Conservation (phyloP, 805 yeast species). For the Debaryomyces castellii region DNA sequence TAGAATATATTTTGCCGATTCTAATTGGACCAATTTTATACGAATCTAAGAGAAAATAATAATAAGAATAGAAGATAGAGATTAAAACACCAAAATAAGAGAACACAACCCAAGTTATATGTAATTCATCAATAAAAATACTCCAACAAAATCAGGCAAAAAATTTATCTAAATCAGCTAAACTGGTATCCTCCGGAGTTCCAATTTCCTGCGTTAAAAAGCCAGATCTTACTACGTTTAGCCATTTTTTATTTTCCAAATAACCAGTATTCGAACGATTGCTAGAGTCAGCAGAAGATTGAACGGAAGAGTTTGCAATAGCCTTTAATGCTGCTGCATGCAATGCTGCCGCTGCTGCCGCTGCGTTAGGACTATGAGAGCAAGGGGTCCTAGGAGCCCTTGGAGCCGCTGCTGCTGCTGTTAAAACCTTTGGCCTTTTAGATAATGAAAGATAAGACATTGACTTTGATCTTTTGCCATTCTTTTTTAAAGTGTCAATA, state of each 20-base stretch:
- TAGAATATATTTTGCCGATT: not conserved
- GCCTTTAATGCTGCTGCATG: conserved; percentile 65
- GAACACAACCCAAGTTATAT: conserved; percentile 1
- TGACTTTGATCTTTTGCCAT: conserved; percentile 62
- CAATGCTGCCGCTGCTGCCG: conserved; percentile 73
- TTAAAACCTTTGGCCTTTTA: conserved; percentile 52
- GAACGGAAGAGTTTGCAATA: conserved; percentile 37
- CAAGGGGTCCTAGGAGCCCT: conserved; percentile 64
- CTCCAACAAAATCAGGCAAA: conserved; percentile 19
- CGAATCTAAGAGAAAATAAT: not conserved
- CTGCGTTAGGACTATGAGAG: conserved; percentile 60
- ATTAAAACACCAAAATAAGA: conserved; percentile 1
- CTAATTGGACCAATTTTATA: not conserved
- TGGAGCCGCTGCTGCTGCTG: conserved; percentile 85
- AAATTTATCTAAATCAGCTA: conserved; percentile 58
- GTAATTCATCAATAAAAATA: conserved; percentile 1
- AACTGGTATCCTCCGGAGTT: conserved; percentile 73
- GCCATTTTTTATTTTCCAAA: conserved; percentile 59
- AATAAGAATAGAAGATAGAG: not conserved
- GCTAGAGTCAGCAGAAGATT: conserved; percentile 18
- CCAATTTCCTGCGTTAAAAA: conserved; percentile 76
- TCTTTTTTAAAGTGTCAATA: conserved; percentile 41
- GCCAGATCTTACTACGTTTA: conserved; percentile 71
- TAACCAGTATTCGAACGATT: conserved; percentile 10
- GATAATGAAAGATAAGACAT: conserved; percentile 52